Base-by-base conservation (phyloP, 2,329 filamentous ascomycete species). In the Botrytis byssoidea region DNA sequence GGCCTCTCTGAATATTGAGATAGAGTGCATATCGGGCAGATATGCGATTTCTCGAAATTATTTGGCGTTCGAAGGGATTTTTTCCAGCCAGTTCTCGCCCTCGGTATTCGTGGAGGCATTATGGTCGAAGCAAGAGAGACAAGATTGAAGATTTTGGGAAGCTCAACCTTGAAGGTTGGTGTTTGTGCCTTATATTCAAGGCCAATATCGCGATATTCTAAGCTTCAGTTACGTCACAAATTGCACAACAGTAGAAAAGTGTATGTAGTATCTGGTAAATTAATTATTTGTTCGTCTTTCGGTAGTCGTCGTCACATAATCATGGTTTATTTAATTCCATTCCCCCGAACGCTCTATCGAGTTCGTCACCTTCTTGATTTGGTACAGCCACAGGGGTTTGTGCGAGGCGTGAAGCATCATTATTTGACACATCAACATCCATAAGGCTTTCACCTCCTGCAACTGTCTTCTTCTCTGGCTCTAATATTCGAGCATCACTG, bases 401-500 rank as follows among this genome's bases (percentile, higher is more conserved):
- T 55, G 74, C 75, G 37, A 81, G 71, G 44, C 74, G 68, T n/a
- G 79, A 78, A 74, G 77, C 79, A 74, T 81, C 80, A 75, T 76
- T 76, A 72, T 76, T 79, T 75, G 78, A 77, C 46, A 80, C 77
- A 76, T 78, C 78, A 46, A 76, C 76, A 74, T 82, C 79, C 80
- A 80, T 81, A n/a, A 81, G 73, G 77, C 75, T 80, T 25, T 68
- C 73, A 35, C 40, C 65, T 42, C 37, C 51, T 73, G 29, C 55
- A 35, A 22, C 9, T n/a, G 61, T 74, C 37, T 82, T 83, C 78
- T 85, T 87, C 83, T 92, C 89, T 0, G 93, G 93, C 82, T 92
- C 87, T 70, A 95, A 82, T 66, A 95, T 83, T 71, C 89, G 85
- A 69, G 88, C 87, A 72, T 93, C 90, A 78, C 91, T 92, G 79